A percentile compares a stretch with the other conserved stretches of the same genome.
Evolutionary conservation across 2,329 filamentous ascomycete genomes (phyloP).

Genomic region (Venturia asperata): DNA sequence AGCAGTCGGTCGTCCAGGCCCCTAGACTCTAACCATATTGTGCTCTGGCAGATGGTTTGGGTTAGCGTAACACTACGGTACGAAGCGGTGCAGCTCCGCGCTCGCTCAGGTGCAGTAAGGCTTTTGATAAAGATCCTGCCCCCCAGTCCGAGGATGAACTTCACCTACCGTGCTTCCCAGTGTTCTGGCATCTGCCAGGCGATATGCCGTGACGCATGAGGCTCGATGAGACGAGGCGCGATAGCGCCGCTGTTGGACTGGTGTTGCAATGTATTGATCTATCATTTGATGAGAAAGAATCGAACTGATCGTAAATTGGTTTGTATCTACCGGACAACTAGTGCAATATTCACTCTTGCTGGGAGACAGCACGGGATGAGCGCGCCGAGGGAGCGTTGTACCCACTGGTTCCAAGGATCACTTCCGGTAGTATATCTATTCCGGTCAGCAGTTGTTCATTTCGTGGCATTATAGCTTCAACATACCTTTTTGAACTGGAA

Average conservation of each 20-base stretch:
- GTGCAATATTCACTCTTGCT: background rate
- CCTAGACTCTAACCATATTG: background rate
- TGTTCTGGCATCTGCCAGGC: constrained; percentile 1
- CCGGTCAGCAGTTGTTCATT: constrained; percentile 18
- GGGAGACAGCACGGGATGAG: background rate
- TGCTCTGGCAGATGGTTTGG: background rate
- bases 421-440: constrained; percentile 52
- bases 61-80: background rate
- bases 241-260: background rate
- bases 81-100: background rate
- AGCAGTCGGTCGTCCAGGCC: background rate
- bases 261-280: background rate
- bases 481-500: constrained; percentile 96
- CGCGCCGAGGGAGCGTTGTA: background rate
- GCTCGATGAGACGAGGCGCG: background rate
- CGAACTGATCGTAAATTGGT: background rate
- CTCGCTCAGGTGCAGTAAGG: background rate
- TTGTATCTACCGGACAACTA: constrained; percentile 10
- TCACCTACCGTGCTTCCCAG: constrained; percentile 2
- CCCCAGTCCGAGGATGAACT: background rate
- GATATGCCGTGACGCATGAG: background rate
- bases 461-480: background rate
- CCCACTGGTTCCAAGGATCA: constrained; percentile 24
- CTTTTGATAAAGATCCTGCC: background rate
- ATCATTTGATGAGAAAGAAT: constrained; percentile 11